A percentile compares a stretch with the other conserved stretches of the same genome.
Conservation (phyloP, 345 rosid species). For the Physaria fendleri region DNA sequence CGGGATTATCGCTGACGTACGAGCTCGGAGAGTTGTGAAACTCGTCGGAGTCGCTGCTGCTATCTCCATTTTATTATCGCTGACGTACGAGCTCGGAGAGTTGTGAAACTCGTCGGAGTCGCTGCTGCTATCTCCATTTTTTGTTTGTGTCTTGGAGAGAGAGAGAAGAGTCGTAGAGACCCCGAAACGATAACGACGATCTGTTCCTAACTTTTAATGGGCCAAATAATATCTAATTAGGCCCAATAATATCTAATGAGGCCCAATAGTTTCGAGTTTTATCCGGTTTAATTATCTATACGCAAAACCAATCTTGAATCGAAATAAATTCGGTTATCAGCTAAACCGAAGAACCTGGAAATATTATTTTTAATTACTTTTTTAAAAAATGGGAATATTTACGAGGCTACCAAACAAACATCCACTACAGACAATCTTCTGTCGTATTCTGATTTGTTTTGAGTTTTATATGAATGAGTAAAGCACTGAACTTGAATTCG, state of each 20-base stretch:
- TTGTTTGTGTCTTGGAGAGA: constrained; percentile 15
- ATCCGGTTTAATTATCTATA: too few species aligned
- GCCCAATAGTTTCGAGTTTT: too few species aligned
- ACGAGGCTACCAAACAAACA: constrained; percentile 17
- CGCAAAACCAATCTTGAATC: too few species aligned
- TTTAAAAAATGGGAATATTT: not conserved
- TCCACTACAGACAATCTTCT: constrained; percentile 15
- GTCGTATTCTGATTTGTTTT: constrained; percentile 13
- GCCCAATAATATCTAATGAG: too few species aligned
- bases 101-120: constrained; percentile 35
- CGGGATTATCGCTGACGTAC: constrained; percentile 31
- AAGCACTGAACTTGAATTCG: constrained; percentile 15
- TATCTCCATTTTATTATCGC: constrained; percentile 35
- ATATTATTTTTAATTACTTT: not conserved
- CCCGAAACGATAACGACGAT: constrained; percentile 29
- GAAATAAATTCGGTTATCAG: not conserved
- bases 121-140: constrained; percentile 34
- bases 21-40: constrained; percentile 38
- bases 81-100: constrained; percentile 36
- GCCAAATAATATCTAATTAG: not conserved
- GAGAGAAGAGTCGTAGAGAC: not conserved
- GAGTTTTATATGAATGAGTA: not conserved
- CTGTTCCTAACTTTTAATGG: not conserved
- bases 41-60: constrained; percentile 34
- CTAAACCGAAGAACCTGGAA: not conserved